phyloP scores from a whole-genome alignment of 441 rosid species.

The Mallotus japonicus region DNA sequence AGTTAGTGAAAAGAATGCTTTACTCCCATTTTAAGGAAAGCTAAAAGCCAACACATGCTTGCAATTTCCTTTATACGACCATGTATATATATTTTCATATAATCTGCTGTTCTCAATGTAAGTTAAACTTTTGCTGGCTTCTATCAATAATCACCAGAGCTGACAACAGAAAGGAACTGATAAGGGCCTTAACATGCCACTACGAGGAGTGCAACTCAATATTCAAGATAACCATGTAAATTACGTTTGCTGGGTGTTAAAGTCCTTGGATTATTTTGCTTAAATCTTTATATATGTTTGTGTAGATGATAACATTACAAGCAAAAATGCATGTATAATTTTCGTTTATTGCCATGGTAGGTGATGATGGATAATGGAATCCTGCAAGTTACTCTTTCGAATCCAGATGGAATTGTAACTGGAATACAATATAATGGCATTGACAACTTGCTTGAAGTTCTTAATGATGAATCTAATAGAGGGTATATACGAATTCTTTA shows the following conservation, averaged over 20 bases:
- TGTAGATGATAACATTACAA: background rate
- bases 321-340: no score
- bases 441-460: constrained; percentile 45
- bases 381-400: constrained; percentile 42
- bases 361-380: constrained; percentile 56
- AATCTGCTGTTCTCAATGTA: background rate
- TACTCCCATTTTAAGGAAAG: constrained; percentile 49
- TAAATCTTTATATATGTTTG: no score
- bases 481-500: constrained; percentile 33
- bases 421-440: constrained; percentile 47
- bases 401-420: constrained; percentile 43
- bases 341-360: constrained; percentile 25
- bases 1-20: constrained; percentile 38
- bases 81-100: background rate
- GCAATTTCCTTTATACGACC: background rate
- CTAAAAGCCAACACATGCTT: background rate
- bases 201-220: constrained; percentile 43
- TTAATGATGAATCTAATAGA: constrained; percentile 30
- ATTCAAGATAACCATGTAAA: constrained; percentile 65
- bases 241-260: background rate
- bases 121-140: background rate
- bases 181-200: constrained; percentile 35
- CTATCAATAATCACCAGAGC: background rate
- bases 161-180: no score
- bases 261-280: background rate